phyloP scores from a whole-genome alignment of 108 stramenopile species.

The Stephanodiscus triporus region DNA sequence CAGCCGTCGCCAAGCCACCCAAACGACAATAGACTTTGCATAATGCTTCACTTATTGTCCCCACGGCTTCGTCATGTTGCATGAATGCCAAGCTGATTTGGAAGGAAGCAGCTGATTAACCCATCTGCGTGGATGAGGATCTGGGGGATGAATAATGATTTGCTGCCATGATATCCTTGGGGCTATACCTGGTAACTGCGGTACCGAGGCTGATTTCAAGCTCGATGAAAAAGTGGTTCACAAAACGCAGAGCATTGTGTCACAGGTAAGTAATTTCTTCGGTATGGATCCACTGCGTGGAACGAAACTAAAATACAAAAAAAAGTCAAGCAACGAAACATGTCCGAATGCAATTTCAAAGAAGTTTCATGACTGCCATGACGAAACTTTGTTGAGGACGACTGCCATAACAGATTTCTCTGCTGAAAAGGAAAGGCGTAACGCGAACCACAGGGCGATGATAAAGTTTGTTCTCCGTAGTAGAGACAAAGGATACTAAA shows the following conservation, averaged over 20 bases:
- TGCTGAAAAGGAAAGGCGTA: conserved; percentile 17
- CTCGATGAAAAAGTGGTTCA: too few species aligned
- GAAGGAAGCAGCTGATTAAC: too few species aligned
- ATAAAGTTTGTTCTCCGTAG: not conserved
- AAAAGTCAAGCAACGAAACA: conserved; percentile 18
- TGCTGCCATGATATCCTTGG: too few species aligned
- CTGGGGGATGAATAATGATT: too few species aligned
- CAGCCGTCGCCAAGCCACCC: too few species aligned
- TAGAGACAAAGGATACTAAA: not conserved
- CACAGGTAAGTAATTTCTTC: conserved; percentile 25
- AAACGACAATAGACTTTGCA: too few species aligned
- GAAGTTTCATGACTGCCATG: conserved; percentile 38
- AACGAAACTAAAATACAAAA: conserved; percentile 15
- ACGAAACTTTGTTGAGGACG: conserved; percentile 16
- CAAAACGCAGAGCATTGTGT: conserved; percentile 22
- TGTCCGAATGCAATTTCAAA: conserved; percentile 23
- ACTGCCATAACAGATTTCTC: conserved; percentile 21
- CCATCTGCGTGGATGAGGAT: too few species aligned
- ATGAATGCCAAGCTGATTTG: too few species aligned
- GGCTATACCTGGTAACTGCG: too few species aligned
- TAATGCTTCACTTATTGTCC: too few species aligned
- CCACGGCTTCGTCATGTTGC: too few species aligned
- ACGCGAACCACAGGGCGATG: not conserved
- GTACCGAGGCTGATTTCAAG: too few species aligned
- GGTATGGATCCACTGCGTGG: conserved; percentile 18